Evolutionary conservation across 2,329 filamentous ascomycete species (phyloP).

Genomic region (Bipolaris victoriae): DNA sequence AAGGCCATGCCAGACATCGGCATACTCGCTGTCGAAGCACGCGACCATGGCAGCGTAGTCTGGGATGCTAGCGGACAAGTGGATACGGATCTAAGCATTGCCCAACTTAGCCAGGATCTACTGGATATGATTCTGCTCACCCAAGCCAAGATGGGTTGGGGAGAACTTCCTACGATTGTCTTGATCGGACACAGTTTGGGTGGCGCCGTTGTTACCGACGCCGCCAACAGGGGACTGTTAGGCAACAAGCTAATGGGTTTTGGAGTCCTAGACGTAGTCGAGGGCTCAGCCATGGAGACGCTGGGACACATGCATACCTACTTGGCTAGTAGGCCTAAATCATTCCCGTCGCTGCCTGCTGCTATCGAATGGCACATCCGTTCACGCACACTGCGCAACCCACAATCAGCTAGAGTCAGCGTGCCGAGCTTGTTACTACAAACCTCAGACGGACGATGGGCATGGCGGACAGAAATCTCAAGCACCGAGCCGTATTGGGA

Average conservation of each 20-base stretch:
- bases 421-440: constrained; percentile 78
- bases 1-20: constrained; percentile 80
- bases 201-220: constrained; percentile 85
- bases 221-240: constrained; percentile 71
- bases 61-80: constrained; percentile 44
- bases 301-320: constrained; percentile 94
- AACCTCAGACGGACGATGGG: constrained; percentile 60
- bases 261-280: constrained; percentile 91
- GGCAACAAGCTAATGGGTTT: constrained; percentile 78
- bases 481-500: constrained; percentile 92
- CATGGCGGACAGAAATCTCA: constrained; percentile 84
- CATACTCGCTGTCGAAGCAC: constrained; percentile 82
- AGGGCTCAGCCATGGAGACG: constrained; percentile 92
- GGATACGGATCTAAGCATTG: constrained; percentile 71
- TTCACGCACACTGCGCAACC: constrained; percentile 84
- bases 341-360: constrained; percentile 76
- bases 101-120: constrained; percentile 75
- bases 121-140: constrained; percentile 72
- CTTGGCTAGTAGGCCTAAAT: constrained; percentile 77
- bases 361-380: constrained; percentile 95
- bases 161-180: constrained; percentile 72
- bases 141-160: constrained; percentile 73
- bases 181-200: constrained; percentile 92
- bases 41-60: constrained; percentile 79
- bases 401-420: constrained; percentile 80